Base-by-base conservation (phyloP, 306 rosid species). In the Pachyrhizus erosus region DNA sequence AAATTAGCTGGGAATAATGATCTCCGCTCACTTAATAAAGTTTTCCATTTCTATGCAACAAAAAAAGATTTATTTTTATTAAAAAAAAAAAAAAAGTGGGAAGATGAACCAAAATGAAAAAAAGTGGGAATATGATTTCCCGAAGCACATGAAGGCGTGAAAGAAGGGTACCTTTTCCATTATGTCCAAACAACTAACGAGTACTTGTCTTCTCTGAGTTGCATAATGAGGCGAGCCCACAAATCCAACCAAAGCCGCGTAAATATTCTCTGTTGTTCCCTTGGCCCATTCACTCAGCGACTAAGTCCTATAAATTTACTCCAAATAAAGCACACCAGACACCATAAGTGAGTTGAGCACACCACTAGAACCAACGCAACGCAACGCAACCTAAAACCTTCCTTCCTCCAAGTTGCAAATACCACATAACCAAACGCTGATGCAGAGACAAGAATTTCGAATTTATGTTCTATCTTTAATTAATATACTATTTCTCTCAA, bases 151-250 rank as follows among this genome's bases (percentile, higher is more conserved):
- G 20, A 61, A 61, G 9, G 4, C 4, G 1, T 26, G 20, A 27
- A 27, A 27, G 18, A 24, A 18, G 8, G 0, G 67, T 60, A 26
- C 67, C 13, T 60, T 58, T 26, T 60, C 67, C 20, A 60, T 65
- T 2, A 65, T 65, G 14, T n/a, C 14, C 23, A 60, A 26, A 60
- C 39, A 27, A 26, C 21, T 17, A 15, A 3, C 11, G 10, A 52
- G 60, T 60, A 21, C 14, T 24, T 11, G 6, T 10, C 11, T 4
- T 27, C n/a, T 14, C 72, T 37, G 3, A 9, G 29, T 18, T 70
- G 68, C 13, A 37, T 37, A 37, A 54, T 61, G 71, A 61, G 10
- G 45, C 45, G 81, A 77, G 73, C 81, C 81, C 81, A 77, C 81
- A 43, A 76, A 29, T 76, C 73, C 73, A 77, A 62, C 73, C 81